Conservation (phyloP, 2,329 filamentous ascomycete species). For the Claviceps africana region DNA sequence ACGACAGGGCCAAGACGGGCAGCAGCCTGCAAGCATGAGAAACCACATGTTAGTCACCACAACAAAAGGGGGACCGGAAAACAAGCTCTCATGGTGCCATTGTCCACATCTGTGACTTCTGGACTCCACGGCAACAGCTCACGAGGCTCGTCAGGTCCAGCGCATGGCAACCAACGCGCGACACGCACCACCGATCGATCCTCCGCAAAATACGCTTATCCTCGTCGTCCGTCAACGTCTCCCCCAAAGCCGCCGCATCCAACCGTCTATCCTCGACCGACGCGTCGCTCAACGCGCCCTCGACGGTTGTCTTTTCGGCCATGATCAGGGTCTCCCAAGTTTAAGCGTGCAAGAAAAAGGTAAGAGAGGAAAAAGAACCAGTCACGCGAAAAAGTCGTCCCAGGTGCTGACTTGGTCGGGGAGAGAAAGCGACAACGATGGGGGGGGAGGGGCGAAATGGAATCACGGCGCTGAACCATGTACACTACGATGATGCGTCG, state of each 20-base stretch:
- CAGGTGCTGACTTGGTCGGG: too few relatives aligned
- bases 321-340: neutral
- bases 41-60: neutral
- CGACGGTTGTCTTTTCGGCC: neutral
- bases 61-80: neutral
- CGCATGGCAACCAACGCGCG: neutral
- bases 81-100: neutral
- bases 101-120: too few relatives aligned
- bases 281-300: neutral
- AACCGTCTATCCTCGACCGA: neutral
- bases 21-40: constrained; percentile 26
- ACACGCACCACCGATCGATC: constrained; percentile 43
- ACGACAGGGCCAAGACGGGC: constrained; percentile 36
- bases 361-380: too few relatives aligned
- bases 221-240: constrained; percentile 12
- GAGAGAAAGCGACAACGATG: too few relatives aligned
- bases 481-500: too few relatives aligned
- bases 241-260: neutral
- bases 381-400: too few relatives aligned
- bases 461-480: too few relatives aligned
- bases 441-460: too few relatives aligned
- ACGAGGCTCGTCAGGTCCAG: neutral
- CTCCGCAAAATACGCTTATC: constrained; percentile 41
- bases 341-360: neutral
- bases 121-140: too few relatives aligned